Base-by-base conservation (phyloP, 371 early-diverging fungal genomes). In the Mucor velutinosus region DNA sequence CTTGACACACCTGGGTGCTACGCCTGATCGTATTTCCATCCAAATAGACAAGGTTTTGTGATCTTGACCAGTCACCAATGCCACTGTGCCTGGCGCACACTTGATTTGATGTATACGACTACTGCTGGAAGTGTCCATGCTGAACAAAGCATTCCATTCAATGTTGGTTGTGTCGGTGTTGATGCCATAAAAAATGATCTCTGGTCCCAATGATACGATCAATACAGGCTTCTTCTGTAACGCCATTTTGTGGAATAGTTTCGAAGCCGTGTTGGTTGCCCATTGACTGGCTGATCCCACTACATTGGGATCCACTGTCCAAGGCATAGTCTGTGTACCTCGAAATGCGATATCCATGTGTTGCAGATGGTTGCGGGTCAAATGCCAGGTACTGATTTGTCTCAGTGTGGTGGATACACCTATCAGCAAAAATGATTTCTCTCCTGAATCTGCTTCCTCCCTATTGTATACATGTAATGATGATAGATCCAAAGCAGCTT, bases 391-490 rank as follows among this genome's bases (percentile, higher is more conserved):
- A 19, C 43, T 66, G 19, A 74, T 66, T 3, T 56, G 49, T 27
- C 61, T 71, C 6, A 25, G 7, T 2, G 56, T 35, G 3, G 58
- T 53, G 1, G 77, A 77, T 0, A 81, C 62, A 55, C 77, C 78
- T 23, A 80, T 63, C 1, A 80, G 32, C 11, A 76, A 19, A 33
- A 69, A 60, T 14, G 66, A 65, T 39, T 21, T 59, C 21, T 69
- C 70, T 1, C 56, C 49, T 19, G 68, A 60, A 3, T 29, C 33
- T 21, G 56, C 32, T 12, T 61, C 60, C n/a, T 71, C 64, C 37
- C 74, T 30, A 29, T 66, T 72, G 39, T 72, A 78, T 6, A 78
- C 73, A 56, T 80, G 76, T 30, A 85, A 61, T 19, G 71, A 72
- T 0, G 76, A 71, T 23, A 84, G 29, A 4, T 47, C 37, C 3